Percentiles rank a stretch among this genome's conserved stretches.
Conservation (phyloP, 2,329 filamentous ascomycete genomes). For the Epichloe typhina region DNA sequence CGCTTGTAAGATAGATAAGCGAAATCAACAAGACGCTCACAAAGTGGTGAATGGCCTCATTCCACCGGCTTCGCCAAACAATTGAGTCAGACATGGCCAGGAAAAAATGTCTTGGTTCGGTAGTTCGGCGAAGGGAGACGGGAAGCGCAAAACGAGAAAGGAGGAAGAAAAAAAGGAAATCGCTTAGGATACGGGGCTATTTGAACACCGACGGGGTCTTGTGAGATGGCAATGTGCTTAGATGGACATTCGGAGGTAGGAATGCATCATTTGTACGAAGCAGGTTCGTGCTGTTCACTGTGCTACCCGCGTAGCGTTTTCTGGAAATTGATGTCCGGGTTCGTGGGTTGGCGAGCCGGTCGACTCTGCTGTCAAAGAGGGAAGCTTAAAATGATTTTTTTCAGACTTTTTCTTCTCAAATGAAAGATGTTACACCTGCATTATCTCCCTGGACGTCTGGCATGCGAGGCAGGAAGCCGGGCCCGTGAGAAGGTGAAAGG, state of each 20-base stretch:
- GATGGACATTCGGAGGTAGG: background rate
- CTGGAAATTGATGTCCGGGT: background rate
- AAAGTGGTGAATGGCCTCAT: conserved; percentile 2
- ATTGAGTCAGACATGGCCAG: conserved; percentile 3
- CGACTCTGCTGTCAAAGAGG: no score
- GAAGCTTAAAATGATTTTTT: no score
- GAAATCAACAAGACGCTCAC: conserved; percentile 19
- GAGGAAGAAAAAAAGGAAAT: background rate
- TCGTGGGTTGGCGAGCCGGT: background rate
- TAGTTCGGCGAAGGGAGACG: background rate
- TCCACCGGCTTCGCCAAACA: conserved; percentile 9
- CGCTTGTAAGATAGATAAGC: conserved; percentile 26
- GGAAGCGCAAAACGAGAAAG: background rate
- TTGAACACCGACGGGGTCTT: conserved; percentile 4
- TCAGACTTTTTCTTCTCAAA: background rate
- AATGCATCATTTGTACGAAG: background rate
- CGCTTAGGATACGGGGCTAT: conserved; percentile 1
- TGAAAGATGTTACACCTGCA: background rate
- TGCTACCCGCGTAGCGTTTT: conserved; percentile 1
- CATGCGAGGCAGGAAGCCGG: background rate
- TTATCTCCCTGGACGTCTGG: background rate
- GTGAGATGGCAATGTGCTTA: background rate
- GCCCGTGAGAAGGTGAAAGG: background rate
- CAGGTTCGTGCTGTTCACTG: background rate
- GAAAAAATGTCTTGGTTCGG: background rate